Percentiles rank a stretch among this genome's conserved stretches.
Evolutionary conservation across 192 early-diverging fungal genomes (phyloP).

Genomic region (Powellomyces hirtus): DNA sequence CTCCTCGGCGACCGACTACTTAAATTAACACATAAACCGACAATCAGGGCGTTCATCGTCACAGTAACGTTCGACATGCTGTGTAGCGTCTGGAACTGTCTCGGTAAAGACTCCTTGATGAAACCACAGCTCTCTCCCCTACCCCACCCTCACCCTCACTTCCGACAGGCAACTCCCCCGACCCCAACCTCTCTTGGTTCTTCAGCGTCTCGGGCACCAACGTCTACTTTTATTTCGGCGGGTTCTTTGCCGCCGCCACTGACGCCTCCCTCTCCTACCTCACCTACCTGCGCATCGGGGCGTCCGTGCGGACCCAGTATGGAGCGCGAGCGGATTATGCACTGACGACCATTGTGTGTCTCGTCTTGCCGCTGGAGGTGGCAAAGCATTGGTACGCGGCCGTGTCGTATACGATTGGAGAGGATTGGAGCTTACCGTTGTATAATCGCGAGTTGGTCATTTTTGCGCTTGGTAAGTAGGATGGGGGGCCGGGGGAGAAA

Average conservation of each 20-base stretch:
- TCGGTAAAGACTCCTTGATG: not conserved
- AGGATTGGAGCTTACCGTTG: not conserved
- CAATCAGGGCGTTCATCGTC: not conserved
- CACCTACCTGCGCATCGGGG: not conserved
- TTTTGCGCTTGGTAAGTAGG: not conserved
- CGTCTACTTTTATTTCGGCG: conserved; percentile 5
- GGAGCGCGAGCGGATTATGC: too few relatives aligned
- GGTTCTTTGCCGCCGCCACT: not conserved
- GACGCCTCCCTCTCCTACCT: not conserved
- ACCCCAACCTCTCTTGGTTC: not conserved
- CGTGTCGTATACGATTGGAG: not conserved
- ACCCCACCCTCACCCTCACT: not conserved
- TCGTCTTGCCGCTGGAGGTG: not conserved
- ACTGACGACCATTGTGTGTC: not conserved
- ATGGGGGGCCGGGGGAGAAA: not conserved
- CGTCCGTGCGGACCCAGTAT: too few relatives aligned
- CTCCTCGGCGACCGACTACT: not conserved
- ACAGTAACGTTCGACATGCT: not conserved
- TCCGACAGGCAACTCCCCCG: not conserved
- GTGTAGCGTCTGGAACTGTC: not conserved
- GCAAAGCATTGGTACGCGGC: not conserved
- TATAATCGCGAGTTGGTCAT: not conserved
- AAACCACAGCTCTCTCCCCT: not conserved
- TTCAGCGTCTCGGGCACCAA: not conserved
- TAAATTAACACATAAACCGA: not conserved